phyloP scores from a whole-genome alignment of 352 stramenopile species.

The Pythium oligandrum region DNA sequence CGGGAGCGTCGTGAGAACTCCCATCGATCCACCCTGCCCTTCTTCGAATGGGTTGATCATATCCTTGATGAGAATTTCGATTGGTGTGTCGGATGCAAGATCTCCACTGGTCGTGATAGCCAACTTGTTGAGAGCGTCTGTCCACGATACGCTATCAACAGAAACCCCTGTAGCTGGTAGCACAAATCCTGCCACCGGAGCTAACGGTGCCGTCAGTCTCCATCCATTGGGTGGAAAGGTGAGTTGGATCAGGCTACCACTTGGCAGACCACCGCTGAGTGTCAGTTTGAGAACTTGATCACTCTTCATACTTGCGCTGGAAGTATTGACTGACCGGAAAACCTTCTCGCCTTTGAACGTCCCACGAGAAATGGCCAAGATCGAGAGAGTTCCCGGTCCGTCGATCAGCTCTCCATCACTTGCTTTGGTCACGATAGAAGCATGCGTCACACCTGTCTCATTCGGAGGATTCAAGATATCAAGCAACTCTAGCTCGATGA shows the following conservation, averaged over 20 bases:
- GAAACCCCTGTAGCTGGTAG: conserved; percentile 25
- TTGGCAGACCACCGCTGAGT: conserved; percentile 44
- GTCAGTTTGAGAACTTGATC: conserved; percentile 38
- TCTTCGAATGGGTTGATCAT: conserved; percentile 53
- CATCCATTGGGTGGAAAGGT: conserved; percentile 34
- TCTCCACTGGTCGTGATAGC: conserved; percentile 32
- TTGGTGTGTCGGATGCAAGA: conserved; percentile 25
- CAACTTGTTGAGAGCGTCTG: conserved; percentile 16
- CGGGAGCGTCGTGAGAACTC: conserved; percentile 30
- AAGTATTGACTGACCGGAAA: conserved; percentile 30
- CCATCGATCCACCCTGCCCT: conserved; percentile 14
- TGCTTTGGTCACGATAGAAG: conserved; percentile 28
- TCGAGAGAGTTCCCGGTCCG: conserved; percentile 36
- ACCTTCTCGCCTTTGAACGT: conserved; percentile 25
- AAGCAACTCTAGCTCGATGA: conserved; percentile 27
- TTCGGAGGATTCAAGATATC: conserved; percentile 48
- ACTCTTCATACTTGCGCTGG: conserved; percentile 50
- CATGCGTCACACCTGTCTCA: conserved; percentile 38
- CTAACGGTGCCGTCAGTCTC: conserved; percentile 14
- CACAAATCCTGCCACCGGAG: conserved; percentile 25
- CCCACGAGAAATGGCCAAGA: conserved; percentile 35
- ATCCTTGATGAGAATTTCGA: conserved; percentile 37
- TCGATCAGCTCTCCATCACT: conserved; percentile 39
- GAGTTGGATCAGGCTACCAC: conserved; percentile 38
- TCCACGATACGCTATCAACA: conserved; percentile 30